Conservation (phyloP, 805 yeast species). For the Ogataea saltuana region DNA sequence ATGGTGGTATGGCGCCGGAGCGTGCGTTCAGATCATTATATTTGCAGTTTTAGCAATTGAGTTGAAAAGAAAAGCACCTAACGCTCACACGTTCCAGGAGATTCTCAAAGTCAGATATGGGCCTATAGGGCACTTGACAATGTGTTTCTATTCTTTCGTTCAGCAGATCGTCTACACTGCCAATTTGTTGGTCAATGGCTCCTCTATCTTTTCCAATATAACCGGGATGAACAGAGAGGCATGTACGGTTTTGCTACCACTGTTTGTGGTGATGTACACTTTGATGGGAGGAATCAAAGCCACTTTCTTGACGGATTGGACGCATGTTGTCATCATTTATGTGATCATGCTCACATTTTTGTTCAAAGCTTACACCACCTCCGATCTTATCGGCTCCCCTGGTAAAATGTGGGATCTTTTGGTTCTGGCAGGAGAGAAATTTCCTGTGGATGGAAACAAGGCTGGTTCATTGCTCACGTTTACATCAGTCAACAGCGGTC, state of each 20-base stretch:
- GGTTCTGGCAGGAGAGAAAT: conserved; percentile 26
- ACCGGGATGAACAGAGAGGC: conserved; percentile 40
- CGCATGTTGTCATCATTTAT: conserved; percentile 39
- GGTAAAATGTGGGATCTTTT: conserved; percentile 37
- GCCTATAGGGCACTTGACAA: conserved; percentile 30
- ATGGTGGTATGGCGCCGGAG: conserved; percentile 38
- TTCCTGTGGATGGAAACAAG: conserved; percentile 24
- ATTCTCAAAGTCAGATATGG: conserved; percentile 37
- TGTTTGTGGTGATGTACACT: conserved; percentile 40
- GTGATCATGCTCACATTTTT: conserved; percentile 32
- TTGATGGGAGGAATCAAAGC: conserved; percentile 44
- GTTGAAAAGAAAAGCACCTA: conserved; percentile 38
- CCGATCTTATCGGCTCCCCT: conserved; percentile 37
- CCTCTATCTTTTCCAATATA: conserved; percentile 34
- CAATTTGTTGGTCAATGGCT: conserved; percentile 37
- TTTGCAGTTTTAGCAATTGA: conserved; percentile 37
- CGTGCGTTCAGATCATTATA: conserved; percentile 37
- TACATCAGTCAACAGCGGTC: conserved; percentile 31
- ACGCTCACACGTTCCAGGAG: conserved; percentile 40
- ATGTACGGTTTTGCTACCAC: conserved; percentile 36
- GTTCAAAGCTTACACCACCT: conserved; percentile 34
- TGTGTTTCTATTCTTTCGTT: conserved; percentile 30
- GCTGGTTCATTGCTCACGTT: conserved; percentile 29
- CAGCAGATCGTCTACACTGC: conserved; percentile 36
- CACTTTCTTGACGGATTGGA: conserved; percentile 42